Evolutionary conservation across 2,329 filamentous ascomycete species (phyloP).

Genomic region (Pyrenophora seminiperda): DNA sequence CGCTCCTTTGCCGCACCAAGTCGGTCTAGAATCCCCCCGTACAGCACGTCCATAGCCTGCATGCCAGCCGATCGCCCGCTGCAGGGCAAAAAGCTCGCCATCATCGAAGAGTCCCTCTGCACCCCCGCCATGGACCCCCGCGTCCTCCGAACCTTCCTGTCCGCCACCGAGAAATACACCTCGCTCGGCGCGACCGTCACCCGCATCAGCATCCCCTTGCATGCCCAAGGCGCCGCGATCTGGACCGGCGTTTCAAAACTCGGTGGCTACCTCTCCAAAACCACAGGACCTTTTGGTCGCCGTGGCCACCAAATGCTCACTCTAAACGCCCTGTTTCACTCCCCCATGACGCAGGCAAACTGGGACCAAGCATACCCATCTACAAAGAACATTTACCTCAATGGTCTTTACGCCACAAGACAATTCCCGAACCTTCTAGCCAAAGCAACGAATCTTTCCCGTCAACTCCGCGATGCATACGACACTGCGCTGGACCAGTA

Average conservation of each 20-base stretch:
- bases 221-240: slow-evolving; percentile 55
- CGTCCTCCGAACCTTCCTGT: slow-evolving; percentile 51
- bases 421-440: slow-evolving; percentile 55
- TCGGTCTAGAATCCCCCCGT: slow-evolving; percentile 33
- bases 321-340: slow-evolving; percentile 57
- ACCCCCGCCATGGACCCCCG: slow-evolving; percentile 45
- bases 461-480: slow-evolving; percentile 56
- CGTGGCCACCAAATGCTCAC: slow-evolving; percentile 57
- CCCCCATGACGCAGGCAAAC: slow-evolving; percentile 54
- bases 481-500: slow-evolving; percentile 49
- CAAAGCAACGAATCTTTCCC: slow-evolving; percentile 57
- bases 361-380: slow-evolving; percentile 59
- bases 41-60: slow-evolving; percentile 25
- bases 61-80: slow-evolving; percentile 27
- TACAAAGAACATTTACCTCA: slow-evolving; percentile 62
- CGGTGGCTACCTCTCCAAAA: slow-evolving; percentile 53
- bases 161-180: slow-evolving; percentile 50
- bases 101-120: slow-evolving; percentile 38
- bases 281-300: slow-evolving; percentile 49
- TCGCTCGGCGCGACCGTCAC: slow-evolving; percentile 57
- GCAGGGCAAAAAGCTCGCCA: slow-evolving; percentile 34
- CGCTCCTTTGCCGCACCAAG: slow-evolving; percentile 40
- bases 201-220: slow-evolving; percentile 58
- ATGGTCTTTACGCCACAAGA: slow-evolving; percentile 55
- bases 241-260: slow-evolving; percentile 55